phyloP scores from a whole-genome alignment of 139 green algal species.

The Chlorella sp. region DNA sequence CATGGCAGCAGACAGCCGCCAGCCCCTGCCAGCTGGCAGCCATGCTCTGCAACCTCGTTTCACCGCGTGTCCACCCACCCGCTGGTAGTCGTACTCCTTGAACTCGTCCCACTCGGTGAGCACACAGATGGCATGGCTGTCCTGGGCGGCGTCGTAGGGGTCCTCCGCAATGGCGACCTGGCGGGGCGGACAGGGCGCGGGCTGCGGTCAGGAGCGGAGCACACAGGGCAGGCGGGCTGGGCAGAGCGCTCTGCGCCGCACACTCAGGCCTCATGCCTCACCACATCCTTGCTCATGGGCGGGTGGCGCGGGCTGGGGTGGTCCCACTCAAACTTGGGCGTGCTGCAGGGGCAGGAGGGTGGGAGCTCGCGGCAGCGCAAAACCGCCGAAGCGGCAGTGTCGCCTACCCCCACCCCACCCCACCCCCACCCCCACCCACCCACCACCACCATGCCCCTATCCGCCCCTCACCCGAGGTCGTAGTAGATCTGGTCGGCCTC shows the following conservation, averaged over 20 bases:
- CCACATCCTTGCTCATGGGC: constrained; percentile 45
- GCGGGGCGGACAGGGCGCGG: not conserved
- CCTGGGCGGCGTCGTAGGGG: constrained; percentile 69
- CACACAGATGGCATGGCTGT: constrained; percentile 86
- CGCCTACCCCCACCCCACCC: no score
- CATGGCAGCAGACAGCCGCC: not conserved
- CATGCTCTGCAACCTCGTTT: no score
- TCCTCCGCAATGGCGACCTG: constrained; percentile 24
- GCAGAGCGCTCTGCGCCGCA: not conserved
- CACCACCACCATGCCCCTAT: no score
- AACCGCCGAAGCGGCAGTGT: no score
- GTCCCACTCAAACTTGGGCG: constrained; percentile 92
- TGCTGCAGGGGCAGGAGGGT: no score
- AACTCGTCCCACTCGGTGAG: constrained; percentile 99
- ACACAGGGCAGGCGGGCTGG: not conserved
- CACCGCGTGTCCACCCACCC: not conserved
- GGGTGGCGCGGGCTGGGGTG: constrained; percentile 67
- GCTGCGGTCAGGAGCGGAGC: not conserved
- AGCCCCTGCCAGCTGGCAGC: not conserved
- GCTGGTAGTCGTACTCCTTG: constrained; percentile 79
- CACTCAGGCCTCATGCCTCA: constrained; percentile 50
- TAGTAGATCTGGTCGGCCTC: constrained; percentile 77
- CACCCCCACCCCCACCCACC: no score
- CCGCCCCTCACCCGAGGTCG: no score
- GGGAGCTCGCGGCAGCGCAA: no score